These are phyloP conservation scores for Thraustochytrium sp. DNA, from an alignment of 352 stramenopile genomes.

Conservation along the genomic window DNA sequence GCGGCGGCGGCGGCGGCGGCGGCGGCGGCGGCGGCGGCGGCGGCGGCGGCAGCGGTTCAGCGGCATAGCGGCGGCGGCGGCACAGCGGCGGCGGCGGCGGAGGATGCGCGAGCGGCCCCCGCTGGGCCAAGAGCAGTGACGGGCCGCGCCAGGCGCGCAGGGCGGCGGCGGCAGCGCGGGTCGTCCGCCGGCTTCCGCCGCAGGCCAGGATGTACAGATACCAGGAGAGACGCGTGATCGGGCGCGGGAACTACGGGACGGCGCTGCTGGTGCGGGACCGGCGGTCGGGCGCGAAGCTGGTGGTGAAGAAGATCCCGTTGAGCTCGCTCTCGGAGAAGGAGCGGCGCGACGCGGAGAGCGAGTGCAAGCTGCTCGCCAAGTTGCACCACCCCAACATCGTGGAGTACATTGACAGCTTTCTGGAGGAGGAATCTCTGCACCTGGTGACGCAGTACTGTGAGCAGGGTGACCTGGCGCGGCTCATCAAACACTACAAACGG, in stretches of 20 bases:
- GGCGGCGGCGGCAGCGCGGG: too few relatives aligned
- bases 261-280: constrained; percentile 16
- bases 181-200: too few relatives aligned
- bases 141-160: too few relatives aligned
- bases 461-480: constrained; percentile 24
- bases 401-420: constrained; percentile 42
- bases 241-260: constrained; percentile 34
- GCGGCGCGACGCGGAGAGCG: constrained; percentile 37
- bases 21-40: too few relatives aligned
- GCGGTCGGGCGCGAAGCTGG: not conserved
- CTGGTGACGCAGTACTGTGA: constrained; percentile 50
- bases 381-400: constrained; percentile 49
- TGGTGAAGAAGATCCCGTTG: constrained; percentile 34
- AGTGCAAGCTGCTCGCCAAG: constrained; percentile 43
- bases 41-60: too few relatives aligned
- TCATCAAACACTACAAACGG: constrained; percentile 45
- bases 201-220: constrained; percentile 5
- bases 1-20: too few relatives aligned
- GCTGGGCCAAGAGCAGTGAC: too few relatives aligned
- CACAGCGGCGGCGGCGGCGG: too few relatives aligned
- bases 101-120: too few relatives aligned
- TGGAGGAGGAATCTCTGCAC: constrained; percentile 39
- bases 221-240: constrained; percentile 34
- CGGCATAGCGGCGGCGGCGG: too few relatives aligned
- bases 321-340: constrained; percentile 29